Conservation (phyloP, 306 rosid species). For the Cajanus cajan region DNA sequence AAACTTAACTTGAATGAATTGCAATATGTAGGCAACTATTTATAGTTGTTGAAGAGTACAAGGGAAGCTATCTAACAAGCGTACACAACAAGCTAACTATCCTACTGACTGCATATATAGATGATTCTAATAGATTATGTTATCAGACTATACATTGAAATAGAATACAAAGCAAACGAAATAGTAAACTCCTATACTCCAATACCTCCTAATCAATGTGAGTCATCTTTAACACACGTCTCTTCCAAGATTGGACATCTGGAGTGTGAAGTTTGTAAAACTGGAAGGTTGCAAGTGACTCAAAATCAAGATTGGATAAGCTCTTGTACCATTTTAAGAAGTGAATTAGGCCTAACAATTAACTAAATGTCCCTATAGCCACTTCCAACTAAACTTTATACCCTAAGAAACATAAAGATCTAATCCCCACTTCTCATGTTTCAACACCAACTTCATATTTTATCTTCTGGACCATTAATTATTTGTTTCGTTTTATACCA, state of each 20-base stretch:
- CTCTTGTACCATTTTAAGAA: not conserved
- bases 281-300: not conserved
- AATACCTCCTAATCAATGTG: not conserved
- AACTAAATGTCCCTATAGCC: not conserved
- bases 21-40: too few species aligned
- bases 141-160: too few species aligned
- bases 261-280: too few species aligned
- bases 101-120: too few species aligned
- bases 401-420: not conserved
- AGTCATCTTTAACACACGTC: not conserved
- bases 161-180: too few species aligned
- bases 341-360: not conserved
- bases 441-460: not conserved
- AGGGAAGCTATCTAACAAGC: too few species aligned
- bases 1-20: too few species aligned
- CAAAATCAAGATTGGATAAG: not conserved
- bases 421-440: not conserved
- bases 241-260: not conserved
- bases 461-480: not conserved
- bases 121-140: too few species aligned
- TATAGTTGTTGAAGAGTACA: too few species aligned
- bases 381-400: not conserved
- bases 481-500: not conserved
- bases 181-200: too few species aligned
- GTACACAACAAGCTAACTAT: too few species aligned